These are phyloP conservation scores for Alternaria ethzedia DNA, from an alignment of 2,329 filamentous ascomycete species.

Conservation along the genomic window DNA sequence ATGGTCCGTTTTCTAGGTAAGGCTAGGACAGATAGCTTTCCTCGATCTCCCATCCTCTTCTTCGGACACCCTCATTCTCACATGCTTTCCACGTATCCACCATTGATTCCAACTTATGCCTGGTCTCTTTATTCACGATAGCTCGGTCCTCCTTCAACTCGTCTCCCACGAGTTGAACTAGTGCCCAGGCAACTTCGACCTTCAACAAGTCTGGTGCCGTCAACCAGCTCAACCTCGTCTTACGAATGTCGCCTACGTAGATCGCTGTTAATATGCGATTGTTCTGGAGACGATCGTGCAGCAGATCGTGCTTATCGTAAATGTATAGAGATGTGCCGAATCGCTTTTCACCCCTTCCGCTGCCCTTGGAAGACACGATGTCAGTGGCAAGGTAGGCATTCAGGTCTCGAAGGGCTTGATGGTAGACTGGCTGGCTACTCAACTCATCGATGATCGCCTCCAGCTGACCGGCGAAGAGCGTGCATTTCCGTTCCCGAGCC, in stretches of 20 bases:
- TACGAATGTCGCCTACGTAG: conserved; percentile 30
- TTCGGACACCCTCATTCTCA: conserved; percentile 37
- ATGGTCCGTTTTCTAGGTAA: background rate
- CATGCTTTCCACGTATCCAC: conserved; percentile 25
- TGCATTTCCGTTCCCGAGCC: conserved; percentile 18
- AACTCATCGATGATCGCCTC: conserved; percentile 19
- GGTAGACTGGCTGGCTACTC: conserved; percentile 19
- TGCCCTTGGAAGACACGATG: background rate
- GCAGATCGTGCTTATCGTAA: background rate
- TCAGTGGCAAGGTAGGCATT: conserved; percentile 1
- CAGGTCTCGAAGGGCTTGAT: conserved; percentile 18
- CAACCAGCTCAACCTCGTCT: conserved; percentile 29
- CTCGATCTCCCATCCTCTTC: conserved; percentile 12
- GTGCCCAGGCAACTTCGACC: conserved; percentile 30
- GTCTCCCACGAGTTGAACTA: conserved; percentile 11
- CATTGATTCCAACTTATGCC: conserved; percentile 12
- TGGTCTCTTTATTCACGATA: background rate
- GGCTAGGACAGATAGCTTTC: background rate
- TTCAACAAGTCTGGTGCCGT: conserved; percentile 28
- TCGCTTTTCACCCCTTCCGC: background rate
- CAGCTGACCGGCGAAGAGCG: conserved; percentile 24
- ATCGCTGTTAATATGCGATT: conserved; percentile 22
- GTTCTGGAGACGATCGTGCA: conserved; percentile 12
- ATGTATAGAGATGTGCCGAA: background rate
- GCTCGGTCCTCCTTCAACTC: background rate